phyloP scores from a whole-genome alignment of 345 rosid species.

The Aurinia saxatilis region DNA sequence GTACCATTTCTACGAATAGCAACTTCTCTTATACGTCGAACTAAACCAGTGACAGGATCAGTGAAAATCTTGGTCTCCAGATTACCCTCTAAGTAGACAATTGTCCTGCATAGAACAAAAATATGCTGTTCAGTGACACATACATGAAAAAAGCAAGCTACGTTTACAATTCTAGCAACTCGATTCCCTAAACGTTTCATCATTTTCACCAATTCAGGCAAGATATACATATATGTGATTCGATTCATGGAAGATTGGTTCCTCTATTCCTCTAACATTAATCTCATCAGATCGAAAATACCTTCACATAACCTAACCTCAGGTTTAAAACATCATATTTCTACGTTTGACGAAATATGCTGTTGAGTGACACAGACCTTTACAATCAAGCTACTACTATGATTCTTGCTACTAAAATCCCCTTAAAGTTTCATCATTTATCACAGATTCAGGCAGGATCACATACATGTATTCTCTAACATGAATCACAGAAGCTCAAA shows the following conservation, averaged over 20 bases:
- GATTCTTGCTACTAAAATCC: slow-evolving; percentile 4
- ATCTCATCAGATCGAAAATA: too few relatives aligned
- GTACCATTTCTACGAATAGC: slow-evolving; percentile 77
- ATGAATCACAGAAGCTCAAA: not conserved
- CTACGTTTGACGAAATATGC: too few relatives aligned
- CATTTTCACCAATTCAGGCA: not conserved
- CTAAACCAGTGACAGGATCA: slow-evolving; percentile 70
- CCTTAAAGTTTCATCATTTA: too few relatives aligned
- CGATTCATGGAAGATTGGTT: not conserved
- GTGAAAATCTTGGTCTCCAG: slow-evolving; percentile 74
- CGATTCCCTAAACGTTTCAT: not conserved
- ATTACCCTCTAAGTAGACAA: slow-evolving; percentile 78
- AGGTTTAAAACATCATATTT: too few relatives aligned
- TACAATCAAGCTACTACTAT: not conserved
- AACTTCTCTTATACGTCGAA: slow-evolving; percentile 72
- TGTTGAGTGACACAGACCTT: slow-evolving; percentile 6
- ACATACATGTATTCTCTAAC: too few relatives aligned
- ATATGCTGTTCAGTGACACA: not conserved
- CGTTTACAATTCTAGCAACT: slow-evolving; percentile 3
- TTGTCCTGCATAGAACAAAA: slow-evolving; percentile 30
- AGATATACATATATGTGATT: not conserved
- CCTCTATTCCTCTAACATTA: not conserved
- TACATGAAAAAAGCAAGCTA: not conserved
- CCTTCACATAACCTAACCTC: too few relatives aligned
- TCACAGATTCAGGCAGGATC: too few relatives aligned